phyloP scores from a whole-genome alignment of 2,329 filamentous ascomycete species.

The Stemphylium lycopersici region DNA sequence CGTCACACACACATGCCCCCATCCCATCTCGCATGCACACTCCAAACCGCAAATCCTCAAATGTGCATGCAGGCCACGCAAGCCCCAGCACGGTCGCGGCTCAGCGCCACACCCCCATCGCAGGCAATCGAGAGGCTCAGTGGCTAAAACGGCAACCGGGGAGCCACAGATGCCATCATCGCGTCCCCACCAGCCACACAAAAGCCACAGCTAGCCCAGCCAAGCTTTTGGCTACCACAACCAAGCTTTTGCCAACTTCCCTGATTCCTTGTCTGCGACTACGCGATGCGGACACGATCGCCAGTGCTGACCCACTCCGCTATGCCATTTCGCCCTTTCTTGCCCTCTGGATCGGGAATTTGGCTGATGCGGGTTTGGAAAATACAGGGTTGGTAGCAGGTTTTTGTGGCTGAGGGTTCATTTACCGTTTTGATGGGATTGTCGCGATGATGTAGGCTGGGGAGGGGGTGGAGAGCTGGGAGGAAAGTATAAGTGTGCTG shows the following conservation, averaged over 20 bases:
- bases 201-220: conserved; percentile 19
- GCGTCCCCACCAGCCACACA: conserved; percentile 8
- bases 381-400: conserved; percentile 32
- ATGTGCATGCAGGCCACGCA: background rate
- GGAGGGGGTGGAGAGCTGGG: background rate
- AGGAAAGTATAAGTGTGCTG: conserved; percentile 4
- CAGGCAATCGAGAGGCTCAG: conserved; percentile 4
- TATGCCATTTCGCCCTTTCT: background rate
- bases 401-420: conserved; percentile 33
- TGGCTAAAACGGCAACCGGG: conserved; percentile 4
- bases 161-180: conserved; percentile 24
- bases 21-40: no score
- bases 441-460: conserved; percentile 10
- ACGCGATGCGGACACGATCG: conserved; percentile 15
- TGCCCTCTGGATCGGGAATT: background rate
- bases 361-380: background rate
- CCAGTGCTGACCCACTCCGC: conserved; percentile 9
- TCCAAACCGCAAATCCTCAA: no score
- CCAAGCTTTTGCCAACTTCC: conserved; percentile 35
- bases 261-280: conserved; percentile 14
- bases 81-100: background rate
- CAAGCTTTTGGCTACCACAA: conserved; percentile 22
- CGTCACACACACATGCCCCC: no score
- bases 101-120: background rate
- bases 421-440: conserved; percentile 19